phyloP scores from a whole-genome alignment of 2,329 filamentous ascomycete genomes.

The Scopulariopsis brevicaulis region DNA sequence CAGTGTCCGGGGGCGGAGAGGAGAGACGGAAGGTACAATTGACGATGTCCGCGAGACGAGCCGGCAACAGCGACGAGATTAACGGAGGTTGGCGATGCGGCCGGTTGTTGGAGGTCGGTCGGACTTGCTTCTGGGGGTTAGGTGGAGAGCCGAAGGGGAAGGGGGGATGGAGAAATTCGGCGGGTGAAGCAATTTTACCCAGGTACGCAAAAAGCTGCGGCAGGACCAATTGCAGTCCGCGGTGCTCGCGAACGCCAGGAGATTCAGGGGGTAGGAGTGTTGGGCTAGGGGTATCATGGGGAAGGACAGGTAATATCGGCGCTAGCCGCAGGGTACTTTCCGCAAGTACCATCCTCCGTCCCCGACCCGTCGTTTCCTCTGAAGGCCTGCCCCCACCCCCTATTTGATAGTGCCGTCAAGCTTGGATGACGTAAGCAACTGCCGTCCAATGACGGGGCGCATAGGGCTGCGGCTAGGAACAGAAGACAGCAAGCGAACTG shows the following conservation, averaged over 20 bases:
- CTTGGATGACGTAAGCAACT: background rate
- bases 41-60: background rate
- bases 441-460: background rate
- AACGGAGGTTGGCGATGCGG: background rate
- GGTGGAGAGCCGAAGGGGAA: slow-evolving; percentile 4
- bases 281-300: slow-evolving; percentile 3
- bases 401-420: background rate
- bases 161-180: slow-evolving; percentile 11
- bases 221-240: slow-evolving; percentile 12
- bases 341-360: background rate
- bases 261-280: slow-evolving; percentile 11
- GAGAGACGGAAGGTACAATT: background rate
- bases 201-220: slow-evolving; percentile 18
- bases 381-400: background rate
- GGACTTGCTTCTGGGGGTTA: background rate
- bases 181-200: slow-evolving; percentile 23
- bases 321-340: background rate
- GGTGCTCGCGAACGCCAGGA: slow-evolving; percentile 4
- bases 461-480: background rate
- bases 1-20: background rate
- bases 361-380: background rate
- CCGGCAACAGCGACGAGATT: background rate
- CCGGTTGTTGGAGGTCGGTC: background rate
- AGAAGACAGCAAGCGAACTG: background rate
- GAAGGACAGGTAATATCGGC: background rate